phyloP scores from a whole-genome alignment of 371 early-diverging fungal species.

The Mortierella sp. region DNA sequence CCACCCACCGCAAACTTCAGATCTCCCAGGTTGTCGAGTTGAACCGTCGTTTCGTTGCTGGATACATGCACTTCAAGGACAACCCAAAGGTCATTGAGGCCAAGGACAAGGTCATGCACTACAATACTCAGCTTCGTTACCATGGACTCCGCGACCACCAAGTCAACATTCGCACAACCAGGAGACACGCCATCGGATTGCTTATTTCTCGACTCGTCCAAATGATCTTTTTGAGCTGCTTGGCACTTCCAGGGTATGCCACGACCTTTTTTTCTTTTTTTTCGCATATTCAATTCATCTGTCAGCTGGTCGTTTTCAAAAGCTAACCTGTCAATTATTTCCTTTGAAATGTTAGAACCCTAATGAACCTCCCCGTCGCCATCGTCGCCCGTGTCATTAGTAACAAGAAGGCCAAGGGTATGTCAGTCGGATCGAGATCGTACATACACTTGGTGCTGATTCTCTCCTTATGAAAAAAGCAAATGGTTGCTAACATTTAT shows the following conservation, averaged over 20 bases:
- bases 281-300: not conserved
- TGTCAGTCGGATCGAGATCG: not conserved
- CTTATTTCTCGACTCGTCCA: slow-evolving; percentile 75
- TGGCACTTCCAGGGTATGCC: slow-evolving; percentile 89
- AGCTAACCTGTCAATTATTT: not conserved
- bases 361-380: slow-evolving; percentile 86
- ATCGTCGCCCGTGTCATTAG: slow-evolving; percentile 80
- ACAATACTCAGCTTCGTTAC: slow-evolving; percentile 89
- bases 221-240: slow-evolving; percentile 75
- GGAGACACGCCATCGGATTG: slow-evolving; percentile 78
- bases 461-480: not conserved
- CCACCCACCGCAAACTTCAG: slow-evolving; percentile 84
- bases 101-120: slow-evolving; percentile 82
- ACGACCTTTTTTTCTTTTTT: too few relatives aligned
- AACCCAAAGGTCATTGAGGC: slow-evolving; percentile 86
- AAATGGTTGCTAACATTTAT: too few relatives aligned
- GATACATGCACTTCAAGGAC: slow-evolving; percentile 84
- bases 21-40: slow-evolving; percentile 91
- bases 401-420: slow-evolving; percentile 81
- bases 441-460: not conserved
- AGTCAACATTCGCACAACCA: slow-evolving; percentile 85
- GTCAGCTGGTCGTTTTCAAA: too few relatives aligned
- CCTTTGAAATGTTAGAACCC: slow-evolving; percentile 59
- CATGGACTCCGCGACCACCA: slow-evolving; percentile 97
- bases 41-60: slow-evolving; percentile 92